A percentile compares a stretch with the other conserved stretches of the same genome.
These are phyloP conservation scores for Podospora pseudocomata DNA, from an alignment of 495 filamentous ascomycete species.

Conservation along the genomic window DNA sequence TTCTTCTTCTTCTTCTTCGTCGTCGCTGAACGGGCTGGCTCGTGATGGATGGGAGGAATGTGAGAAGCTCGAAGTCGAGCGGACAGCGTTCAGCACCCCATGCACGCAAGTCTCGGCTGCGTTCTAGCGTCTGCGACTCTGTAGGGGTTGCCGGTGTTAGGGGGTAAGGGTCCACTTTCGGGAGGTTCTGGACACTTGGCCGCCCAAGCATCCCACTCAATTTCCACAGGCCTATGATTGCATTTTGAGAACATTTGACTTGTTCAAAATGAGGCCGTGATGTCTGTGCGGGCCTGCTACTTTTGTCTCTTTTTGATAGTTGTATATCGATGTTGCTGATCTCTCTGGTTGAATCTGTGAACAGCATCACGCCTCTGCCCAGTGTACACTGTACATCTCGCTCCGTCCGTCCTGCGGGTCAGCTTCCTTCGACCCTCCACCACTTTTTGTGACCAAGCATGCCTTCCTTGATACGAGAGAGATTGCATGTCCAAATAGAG, in stretches of 20 bases:
- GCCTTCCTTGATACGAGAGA: constrained; percentile 9
- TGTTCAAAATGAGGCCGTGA: neutral
- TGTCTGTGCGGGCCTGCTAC: neutral
- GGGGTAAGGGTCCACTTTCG: constrained; percentile 9
- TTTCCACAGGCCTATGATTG: constrained; percentile 3
- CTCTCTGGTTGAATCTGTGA: neutral
- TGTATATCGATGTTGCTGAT: neutral
- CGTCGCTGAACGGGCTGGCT: neutral
- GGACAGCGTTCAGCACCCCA: constrained; percentile 2
- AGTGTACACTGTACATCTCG: neutral
- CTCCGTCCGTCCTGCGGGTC: neutral
- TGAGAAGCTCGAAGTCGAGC: constrained; percentile 1
- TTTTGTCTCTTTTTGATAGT: neutral
- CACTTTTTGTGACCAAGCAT: neutral
- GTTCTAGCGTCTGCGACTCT: constrained; percentile 8
- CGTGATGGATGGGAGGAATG: constrained; percentile 6
- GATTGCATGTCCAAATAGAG: constrained; percentile 4
- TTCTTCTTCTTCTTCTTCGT: neutral
- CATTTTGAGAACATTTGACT: neutral
- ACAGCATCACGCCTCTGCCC: neutral
- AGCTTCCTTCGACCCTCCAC: constrained; percentile 1
- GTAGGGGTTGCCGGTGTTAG: constrained; percentile 7
- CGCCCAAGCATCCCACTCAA: constrained; percentile 3
- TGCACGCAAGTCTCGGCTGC: constrained; percentile 10
- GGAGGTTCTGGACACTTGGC: constrained; percentile 13